These are phyloP conservation scores for Helicocarpus griseus DNA, from an alignment of 2,329 filamentous ascomycete genomes.

Conservation along the genomic window DNA sequence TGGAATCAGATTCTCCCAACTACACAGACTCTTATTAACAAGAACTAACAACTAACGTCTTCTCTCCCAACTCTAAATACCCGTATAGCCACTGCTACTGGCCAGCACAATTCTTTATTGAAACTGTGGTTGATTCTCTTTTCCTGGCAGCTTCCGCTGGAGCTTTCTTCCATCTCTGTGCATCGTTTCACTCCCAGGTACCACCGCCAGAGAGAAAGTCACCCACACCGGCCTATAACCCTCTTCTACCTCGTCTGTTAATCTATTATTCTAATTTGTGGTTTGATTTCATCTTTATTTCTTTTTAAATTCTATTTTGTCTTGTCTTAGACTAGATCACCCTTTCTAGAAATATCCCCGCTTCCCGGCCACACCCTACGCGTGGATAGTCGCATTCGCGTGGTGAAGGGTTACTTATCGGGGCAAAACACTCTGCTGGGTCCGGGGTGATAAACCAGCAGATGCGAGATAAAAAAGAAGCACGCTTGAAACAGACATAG, in stretches of 20 bases:
- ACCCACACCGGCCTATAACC: neutral
- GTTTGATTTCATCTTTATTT: neutral
- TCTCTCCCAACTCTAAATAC: no score
- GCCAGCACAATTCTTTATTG: neutral
- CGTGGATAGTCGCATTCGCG: neutral
- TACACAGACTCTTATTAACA: no score
- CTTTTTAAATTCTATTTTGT: neutral
- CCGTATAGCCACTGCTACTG: no score
- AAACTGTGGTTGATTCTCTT: neutral
- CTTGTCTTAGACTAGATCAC: neutral
- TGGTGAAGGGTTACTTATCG: neutral
- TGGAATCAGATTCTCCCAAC: no score
- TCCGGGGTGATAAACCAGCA: neutral
- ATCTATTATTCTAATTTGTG: neutral
- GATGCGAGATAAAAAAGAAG: neutral
- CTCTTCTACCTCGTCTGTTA: neutral
- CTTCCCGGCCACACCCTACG: neutral
- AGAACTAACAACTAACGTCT: no score
- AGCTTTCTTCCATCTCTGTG: neutral
- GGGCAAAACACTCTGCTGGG: neutral
- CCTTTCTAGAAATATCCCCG: neutral
- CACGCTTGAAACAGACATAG: neutral
- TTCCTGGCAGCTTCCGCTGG: neutral
- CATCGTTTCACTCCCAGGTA: constrained; percentile 4
- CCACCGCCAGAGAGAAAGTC: neutral